Conservation (phyloP, 306 rosid species). For the Malus sieversii region DNA sequence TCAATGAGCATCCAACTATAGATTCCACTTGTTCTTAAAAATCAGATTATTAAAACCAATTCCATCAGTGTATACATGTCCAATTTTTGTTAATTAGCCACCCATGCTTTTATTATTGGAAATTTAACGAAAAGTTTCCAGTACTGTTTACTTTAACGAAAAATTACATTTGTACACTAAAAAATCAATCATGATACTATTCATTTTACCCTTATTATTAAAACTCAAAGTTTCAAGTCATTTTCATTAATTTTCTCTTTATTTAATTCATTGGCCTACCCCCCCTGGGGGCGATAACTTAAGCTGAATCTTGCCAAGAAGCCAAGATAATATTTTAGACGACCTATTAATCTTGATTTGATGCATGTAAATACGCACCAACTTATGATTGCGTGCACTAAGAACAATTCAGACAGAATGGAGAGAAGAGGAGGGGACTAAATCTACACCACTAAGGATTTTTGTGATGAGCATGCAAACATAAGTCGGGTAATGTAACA, state of each 20-base stretch:
- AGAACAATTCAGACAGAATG: slow-evolving; percentile 8
- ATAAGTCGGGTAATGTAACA: no score
- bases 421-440: not conserved
- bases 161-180: no score
- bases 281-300: no score
- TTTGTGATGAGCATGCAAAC: no score
- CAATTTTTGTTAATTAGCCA: not conserved
- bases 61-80: not conserved
- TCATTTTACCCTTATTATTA: no score
- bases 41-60: not conserved
- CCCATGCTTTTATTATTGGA: not conserved
- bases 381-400: slow-evolving; percentile 46
- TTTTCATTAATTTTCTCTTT: no score
- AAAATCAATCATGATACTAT: no score
- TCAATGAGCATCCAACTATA: not conserved
- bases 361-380: slow-evolving; percentile 25
- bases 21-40: not conserved
- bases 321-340: not conserved
- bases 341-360: slow-evolving; percentile 11
- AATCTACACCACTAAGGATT: not conserved
- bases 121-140: no score
- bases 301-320: no score
- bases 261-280: no score
- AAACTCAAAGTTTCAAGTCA: no score
- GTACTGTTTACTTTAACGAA: no score